These are phyloP conservation scores for Raphanus sativus DNA, from an alignment of 345 rosid genomes.

Conservation along the genomic window DNA sequence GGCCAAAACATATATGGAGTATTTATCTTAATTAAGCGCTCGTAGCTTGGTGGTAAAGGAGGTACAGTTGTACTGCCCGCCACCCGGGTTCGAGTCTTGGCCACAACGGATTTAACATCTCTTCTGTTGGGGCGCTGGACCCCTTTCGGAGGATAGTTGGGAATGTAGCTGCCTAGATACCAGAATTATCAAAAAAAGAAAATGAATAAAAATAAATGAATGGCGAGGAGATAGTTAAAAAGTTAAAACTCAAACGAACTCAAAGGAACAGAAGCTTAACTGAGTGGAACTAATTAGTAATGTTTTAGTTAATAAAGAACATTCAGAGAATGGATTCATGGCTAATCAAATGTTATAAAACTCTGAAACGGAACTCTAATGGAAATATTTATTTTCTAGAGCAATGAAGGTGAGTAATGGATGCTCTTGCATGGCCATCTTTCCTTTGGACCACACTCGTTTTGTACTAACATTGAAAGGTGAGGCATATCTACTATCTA, in stretches of 20 bases:
- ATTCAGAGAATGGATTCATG: background rate
- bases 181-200: too few relatives aligned
- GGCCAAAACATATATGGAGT: background rate
- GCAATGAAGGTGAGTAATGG: slow-evolving; percentile 30
- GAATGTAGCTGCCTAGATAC: too few relatives aligned
- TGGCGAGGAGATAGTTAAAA: background rate
- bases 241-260: background rate
- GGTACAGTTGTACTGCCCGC: too few relatives aligned
- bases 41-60: too few relatives aligned
- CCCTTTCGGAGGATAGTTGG: too few relatives aligned
- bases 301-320: slow-evolving; percentile 1
- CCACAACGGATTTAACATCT: too few relatives aligned
- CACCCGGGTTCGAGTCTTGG: too few relatives aligned
- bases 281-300: background rate
- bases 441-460: slow-evolving; percentile 34
- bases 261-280: background rate
- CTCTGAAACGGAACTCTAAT: slow-evolving; percentile 3
- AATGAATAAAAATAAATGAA: background rate
- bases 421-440: slow-evolving; percentile 33
- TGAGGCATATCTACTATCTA: slow-evolving; percentile 35
- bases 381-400: background rate
- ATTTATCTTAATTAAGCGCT: too few relatives aligned
- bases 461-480: slow-evolving; percentile 39
- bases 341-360: background rate
- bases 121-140: too few relatives aligned